phyloP scores from a whole-genome alignment of 2,329 filamentous ascomycete genomes.

The Lasiodiplodia citricola region DNA sequence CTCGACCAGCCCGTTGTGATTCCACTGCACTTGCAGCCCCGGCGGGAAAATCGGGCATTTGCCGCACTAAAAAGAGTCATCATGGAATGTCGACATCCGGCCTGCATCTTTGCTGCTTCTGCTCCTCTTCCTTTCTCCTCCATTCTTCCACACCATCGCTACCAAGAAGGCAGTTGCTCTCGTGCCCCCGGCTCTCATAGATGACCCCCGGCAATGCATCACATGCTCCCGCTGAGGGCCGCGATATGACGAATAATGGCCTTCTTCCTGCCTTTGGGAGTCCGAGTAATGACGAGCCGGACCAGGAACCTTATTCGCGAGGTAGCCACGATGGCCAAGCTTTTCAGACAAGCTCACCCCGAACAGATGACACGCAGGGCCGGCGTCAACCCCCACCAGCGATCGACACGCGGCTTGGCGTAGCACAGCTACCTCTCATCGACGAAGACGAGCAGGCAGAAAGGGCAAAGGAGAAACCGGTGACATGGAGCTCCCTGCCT shows the following conservation, averaged over 20 bases:
- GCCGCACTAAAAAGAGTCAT: background rate
- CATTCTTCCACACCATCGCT: background rate
- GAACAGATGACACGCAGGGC: background rate
- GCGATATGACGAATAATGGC: background rate
- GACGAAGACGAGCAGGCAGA: conserved; percentile 22
- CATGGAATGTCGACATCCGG: background rate
- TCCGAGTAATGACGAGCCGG: background rate
- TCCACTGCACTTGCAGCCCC: conserved; percentile 1
- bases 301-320: background rate
- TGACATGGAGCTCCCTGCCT: conserved; percentile 76
- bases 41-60: conserved; percentile 1
- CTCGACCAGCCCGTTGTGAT: background rate
- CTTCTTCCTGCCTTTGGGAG: background rate
- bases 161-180: background rate
- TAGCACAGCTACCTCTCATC: background rate
- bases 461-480: conserved; percentile 50
- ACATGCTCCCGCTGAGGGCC: background rate
- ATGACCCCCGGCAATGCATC: conserved; percentile 13
- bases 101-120: background rate
- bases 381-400: background rate
- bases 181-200: background rate
- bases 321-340: conserved; percentile 1
- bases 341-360: background rate
- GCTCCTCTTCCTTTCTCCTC: background rate
- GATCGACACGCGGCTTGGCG: conserved; percentile 6